A percentile compares a stretch with the other conserved stretches of the same genome.
phyloP scores from a whole-genome alignment of 2,329 filamentous ascomycete genomes.

The Decorospora gaudefroyi region DNA sequence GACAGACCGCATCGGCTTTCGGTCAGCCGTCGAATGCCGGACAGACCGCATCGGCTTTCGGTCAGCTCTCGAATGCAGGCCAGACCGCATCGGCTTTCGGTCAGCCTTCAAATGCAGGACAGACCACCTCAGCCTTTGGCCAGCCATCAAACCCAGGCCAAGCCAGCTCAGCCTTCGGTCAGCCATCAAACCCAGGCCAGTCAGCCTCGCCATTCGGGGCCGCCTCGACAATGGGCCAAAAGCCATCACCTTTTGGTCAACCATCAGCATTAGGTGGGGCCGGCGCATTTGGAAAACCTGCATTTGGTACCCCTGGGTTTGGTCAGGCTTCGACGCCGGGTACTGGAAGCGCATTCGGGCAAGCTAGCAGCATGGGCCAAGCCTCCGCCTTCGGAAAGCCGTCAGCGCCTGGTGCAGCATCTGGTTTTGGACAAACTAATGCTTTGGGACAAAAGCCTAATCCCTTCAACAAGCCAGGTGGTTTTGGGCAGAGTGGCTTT shows the following conservation, averaged over 20 bases:
- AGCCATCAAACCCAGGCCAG: constrained; percentile 24
- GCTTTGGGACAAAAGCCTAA: constrained; percentile 32
- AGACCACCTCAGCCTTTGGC: constrained; percentile 44
- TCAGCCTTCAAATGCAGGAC: constrained; percentile 37
- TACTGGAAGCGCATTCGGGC: constrained; percentile 29
- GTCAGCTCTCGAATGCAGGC: constrained; percentile 3
- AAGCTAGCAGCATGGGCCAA: constrained; percentile 18
- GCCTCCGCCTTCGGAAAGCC: constrained; percentile 44
- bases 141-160: constrained; percentile 39
- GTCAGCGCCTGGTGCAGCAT: constrained; percentile 34
- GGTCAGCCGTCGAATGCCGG: constrained; percentile 46
- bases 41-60: constrained; percentile 15
- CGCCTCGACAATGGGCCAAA: constrained; percentile 35
- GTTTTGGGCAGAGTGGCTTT: constrained; percentile 47
- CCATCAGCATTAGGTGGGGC: constrained; percentile 33
- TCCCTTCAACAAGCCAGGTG: constrained; percentile 52
- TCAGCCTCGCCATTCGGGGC: constrained; percentile 47
- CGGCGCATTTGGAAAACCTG: constrained; percentile 50
- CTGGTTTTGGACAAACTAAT: constrained; percentile 42
- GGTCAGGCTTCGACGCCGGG: constrained; percentile 47
- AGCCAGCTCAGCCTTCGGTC: constrained; percentile 30
- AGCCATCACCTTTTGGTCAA: constrained; percentile 40
- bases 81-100: constrained; percentile 46
- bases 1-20: constrained; percentile 40
- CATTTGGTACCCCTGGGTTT: constrained; percentile 39